Base-by-base conservation (phyloP, 192 early-diverging fungal species). In the Funneliformis mosseae region DNA sequence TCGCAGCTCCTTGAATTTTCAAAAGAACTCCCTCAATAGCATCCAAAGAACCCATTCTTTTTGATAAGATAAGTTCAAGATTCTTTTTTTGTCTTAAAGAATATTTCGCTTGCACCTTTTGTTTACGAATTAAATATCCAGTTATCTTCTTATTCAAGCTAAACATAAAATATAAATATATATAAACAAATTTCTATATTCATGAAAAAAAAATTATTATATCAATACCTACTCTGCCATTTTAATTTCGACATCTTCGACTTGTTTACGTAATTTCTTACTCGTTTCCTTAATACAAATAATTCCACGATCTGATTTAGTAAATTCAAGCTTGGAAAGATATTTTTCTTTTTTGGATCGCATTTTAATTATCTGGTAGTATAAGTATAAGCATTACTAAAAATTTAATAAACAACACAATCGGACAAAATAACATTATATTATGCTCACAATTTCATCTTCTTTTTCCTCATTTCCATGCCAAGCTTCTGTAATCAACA, bases 1-100 rank as follows among this genome's bases (percentile, higher is more conserved):
- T 87, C 67, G 92, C 90, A 10, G 92, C 90, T 8, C 82, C 81
- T 67, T 92, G 88, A 55, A 94, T 92, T 69, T 89, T 90, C 39
- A 89, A 80, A 28, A 94, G 69, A 38, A 94, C 90, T 6, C 83
- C 82, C 25, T 91, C 90, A 38, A 94, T 85, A 0, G 89, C 89
- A 39, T 91, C 88, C 14, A 92, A 78, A 21, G 90, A 91, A 8
- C 76, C 75, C 9, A 93, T 43, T 9, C 92, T 84, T 71, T 90
- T 88, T 33, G 88, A 85, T 18, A 94, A 63, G n/a, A 94, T 74
- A 11, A 83, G 74, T 14, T 87, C 86, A 18, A 92, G 64, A 21
- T 83, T 63, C 59, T 89, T 90, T 77, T 87, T 90, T 75, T 88
- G 88, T 25, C 84, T 85, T 11, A 94, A 70, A n/a, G 79, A 83